These are phyloP conservation scores for Boletus reticulatus DNA, from an alignment of 768 basidiomycete species.

Conservation along the genomic window DNA sequence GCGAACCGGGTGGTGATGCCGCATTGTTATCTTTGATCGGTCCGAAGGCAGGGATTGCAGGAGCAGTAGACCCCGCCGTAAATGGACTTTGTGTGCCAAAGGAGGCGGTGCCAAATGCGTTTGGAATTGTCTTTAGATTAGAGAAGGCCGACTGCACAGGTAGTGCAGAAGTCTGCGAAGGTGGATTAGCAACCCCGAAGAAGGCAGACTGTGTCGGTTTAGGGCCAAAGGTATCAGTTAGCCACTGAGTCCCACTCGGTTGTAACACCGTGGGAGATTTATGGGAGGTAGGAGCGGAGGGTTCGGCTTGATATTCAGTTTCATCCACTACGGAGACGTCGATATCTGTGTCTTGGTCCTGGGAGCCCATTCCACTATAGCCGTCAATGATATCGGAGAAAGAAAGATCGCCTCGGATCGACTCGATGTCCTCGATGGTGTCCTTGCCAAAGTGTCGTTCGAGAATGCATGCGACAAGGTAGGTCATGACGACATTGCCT, in stretches of 20 bases:
- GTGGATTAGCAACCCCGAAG: conserved; percentile 6
- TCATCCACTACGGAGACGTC: conserved; percentile 23
- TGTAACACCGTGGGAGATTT: conserved; percentile 14
- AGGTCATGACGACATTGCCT: conserved; percentile 70
- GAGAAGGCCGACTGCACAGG: conserved; percentile 34
- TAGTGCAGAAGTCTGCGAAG: conserved; percentile 13
- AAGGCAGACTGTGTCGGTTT: conserved; percentile 27
- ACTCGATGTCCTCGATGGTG: conserved; percentile 73
- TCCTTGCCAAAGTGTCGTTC: conserved; percentile 84
- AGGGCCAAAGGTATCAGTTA: conserved; percentile 30
- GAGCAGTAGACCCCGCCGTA: background rate
- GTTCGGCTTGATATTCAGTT: conserved; percentile 18
- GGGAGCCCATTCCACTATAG: conserved; percentile 30
- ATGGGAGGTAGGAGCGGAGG: background rate
- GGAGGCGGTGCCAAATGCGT: conserved; percentile 31
- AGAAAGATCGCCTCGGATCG: conserved; percentile 53
- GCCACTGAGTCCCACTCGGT: conserved; percentile 33
- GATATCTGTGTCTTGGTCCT: conserved; percentile 24
- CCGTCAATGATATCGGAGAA: conserved; percentile 73
- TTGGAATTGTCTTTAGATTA: conserved; percentile 31
- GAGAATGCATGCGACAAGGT: conserved; percentile 84
- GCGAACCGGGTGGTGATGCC: background rate
- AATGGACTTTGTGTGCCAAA: conserved; percentile 13
- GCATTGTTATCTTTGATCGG: background rate
- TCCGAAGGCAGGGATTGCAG: conserved; percentile 8